Conservation (phyloP, 2,329 filamentous ascomycete species). For the Beauveria sp. region DNA sequence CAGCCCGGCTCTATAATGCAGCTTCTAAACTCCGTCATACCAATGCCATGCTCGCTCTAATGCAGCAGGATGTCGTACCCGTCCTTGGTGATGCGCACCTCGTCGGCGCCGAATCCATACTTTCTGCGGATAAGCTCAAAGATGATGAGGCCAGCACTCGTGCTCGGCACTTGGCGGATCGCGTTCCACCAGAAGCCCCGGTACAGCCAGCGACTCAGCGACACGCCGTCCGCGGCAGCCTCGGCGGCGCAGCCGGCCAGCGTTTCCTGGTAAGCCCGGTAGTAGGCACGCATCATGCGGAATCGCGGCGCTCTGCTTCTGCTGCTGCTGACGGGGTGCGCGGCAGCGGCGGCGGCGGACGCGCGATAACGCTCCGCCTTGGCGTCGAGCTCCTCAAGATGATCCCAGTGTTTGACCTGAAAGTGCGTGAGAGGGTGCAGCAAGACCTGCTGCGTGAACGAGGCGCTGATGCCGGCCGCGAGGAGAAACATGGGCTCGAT, state of each 20-base stretch:
- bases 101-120: conserved; percentile 57
- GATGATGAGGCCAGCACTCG: conserved; percentile 68
- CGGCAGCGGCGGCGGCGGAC: conserved; percentile 18
- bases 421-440: conserved; percentile 66
- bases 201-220: conserved; percentile 58
- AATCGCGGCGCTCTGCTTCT: conserved; percentile 30
- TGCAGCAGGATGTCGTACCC: conserved; percentile 63
- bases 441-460: conserved; percentile 59
- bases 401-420: conserved; percentile 65
- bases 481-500: conserved; percentile 67
- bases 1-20: neutral
- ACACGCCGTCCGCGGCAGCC: conserved; percentile 47
- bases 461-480: conserved; percentile 60
- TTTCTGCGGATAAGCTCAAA: conserved; percentile 70
- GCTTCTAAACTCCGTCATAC: neutral
- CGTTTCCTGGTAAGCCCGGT: conserved; percentile 63
- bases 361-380: conserved; percentile 41
- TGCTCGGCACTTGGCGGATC: conserved; percentile 67
- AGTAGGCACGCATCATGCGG: conserved; percentile 57
- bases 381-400: conserved; percentile 64
- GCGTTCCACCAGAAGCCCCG: conserved; percentile 66
- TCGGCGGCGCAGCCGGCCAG: conserved; percentile 51
- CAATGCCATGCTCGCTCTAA: conserved; percentile 16
- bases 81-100: conserved; percentile 58
- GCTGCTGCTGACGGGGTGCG: conserved; percentile 21